phyloP scores from a whole-genome alignment of 495 filamentous ascomycete species.

The Cryomyces minteri region DNA sequence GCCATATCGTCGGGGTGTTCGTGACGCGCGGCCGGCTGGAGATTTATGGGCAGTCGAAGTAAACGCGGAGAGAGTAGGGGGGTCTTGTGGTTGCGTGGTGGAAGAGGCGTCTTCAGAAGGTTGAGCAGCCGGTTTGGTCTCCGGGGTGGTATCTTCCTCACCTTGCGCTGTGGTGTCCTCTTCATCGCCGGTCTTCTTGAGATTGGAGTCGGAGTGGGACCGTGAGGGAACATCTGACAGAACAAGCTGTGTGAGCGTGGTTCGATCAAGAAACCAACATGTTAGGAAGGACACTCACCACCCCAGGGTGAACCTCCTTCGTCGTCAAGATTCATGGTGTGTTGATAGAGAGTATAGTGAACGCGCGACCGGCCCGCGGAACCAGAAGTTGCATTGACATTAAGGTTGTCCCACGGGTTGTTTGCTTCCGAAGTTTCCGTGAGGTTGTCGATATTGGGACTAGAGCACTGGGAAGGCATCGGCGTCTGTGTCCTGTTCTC shows the following conservation, averaged over 20 bases:
- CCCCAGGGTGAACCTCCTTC: constrained; percentile 23
- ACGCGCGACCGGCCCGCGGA: too few species aligned
- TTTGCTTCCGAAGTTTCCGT: too few species aligned
- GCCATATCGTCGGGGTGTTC: constrained; percentile 54
- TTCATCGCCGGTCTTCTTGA: constrained; percentile 12
- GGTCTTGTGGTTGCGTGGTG: background rate
- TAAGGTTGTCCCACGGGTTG: too few species aligned
- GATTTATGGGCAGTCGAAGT: background rate
- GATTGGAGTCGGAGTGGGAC: constrained; percentile 13
- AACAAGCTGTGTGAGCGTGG: background rate
- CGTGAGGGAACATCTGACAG: constrained; percentile 19
- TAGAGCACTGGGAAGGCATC: too few species aligned
- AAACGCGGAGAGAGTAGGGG: background rate
- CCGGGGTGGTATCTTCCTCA: background rate
- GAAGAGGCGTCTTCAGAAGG: background rate
- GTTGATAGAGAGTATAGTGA: too few species aligned
- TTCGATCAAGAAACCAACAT: background rate
- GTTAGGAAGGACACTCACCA: constrained; percentile 9
- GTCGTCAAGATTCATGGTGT: constrained; percentile 17
- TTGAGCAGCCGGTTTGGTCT: background rate
- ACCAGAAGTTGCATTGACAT: too few species aligned
- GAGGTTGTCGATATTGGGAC: too few species aligned
- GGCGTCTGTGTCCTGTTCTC: too few species aligned
- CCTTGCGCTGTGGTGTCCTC: background rate
- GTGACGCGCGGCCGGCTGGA: background rate